Evolutionary conservation across 768 basidiomycete genomes (phyloP).

Genomic region (Kwoniella botswanensis): DNA sequence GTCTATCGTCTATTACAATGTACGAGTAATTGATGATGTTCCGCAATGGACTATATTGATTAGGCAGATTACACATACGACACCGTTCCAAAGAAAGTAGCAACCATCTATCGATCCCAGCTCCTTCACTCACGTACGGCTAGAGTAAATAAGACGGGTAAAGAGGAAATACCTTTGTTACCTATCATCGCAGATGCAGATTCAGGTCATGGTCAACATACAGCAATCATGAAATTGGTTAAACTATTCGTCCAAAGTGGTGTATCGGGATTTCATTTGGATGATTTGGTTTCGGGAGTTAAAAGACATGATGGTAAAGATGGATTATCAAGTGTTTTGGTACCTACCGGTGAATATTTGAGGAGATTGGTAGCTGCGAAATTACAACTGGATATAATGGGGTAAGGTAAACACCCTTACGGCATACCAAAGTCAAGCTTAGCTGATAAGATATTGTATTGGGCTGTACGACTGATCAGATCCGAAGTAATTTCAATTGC

Average conservation of each 20-base stretch:
- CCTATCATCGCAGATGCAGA: slow-evolving; percentile 95
- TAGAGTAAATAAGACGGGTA: background rate
- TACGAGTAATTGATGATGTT: no score
- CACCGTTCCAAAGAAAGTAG: slow-evolving; percentile 93
- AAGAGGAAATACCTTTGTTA: slow-evolving; percentile 60
- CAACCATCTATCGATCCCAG: slow-evolving; percentile 87
- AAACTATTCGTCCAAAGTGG: slow-evolving; percentile 97
- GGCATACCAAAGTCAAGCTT: background rate
- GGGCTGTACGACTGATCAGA: slow-evolving; percentile 2
- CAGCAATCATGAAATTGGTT: slow-evolving; percentile 89
- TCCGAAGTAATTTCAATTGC: slow-evolving; percentile 69
- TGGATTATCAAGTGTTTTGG: slow-evolving; percentile 90
- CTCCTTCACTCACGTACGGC: slow-evolving; percentile 77
- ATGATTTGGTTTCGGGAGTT: slow-evolving; percentile 87
- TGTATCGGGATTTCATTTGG: slow-evolving; percentile 85
- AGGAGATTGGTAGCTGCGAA: slow-evolving; percentile 82
- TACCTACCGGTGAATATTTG: slow-evolving; percentile 84
- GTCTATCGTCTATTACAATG: no score
- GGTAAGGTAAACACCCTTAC: slow-evolving; percentile 72
- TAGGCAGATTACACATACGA: slow-evolving; percentile 91
- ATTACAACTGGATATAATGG: slow-evolving; percentile 88
- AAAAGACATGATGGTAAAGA: slow-evolving; percentile 79
- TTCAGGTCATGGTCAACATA: slow-evolving; percentile 91
- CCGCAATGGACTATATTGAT: slow-evolving; percentile 70
- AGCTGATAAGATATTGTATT: no score